Base-by-base conservation (phyloP, 1,284 basidiomycete species). In the Cutaneotrichosporon sp. region DNA sequence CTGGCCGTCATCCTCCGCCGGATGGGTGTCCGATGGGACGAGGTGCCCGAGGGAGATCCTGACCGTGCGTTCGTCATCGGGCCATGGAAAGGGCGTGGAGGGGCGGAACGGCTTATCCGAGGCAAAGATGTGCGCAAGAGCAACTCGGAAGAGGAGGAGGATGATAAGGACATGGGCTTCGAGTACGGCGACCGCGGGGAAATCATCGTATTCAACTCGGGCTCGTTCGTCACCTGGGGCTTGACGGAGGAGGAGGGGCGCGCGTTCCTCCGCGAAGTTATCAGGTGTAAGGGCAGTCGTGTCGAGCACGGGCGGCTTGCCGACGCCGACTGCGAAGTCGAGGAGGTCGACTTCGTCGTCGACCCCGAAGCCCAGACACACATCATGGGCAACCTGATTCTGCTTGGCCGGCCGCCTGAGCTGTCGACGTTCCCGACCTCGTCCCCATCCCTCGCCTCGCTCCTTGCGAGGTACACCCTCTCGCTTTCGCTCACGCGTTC, bases 151-250 rank as follows among this genome's bases (percentile, higher is more conserved):
- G 46, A 31, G 27, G 62, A 54, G 77, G 79, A 63, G 85, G 61
- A 59, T 26, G 62, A 63, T 9, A 54, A 59, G 17, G 62, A 67
- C 52, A 54, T 62, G 42, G 70, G 69, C 0, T 74, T 74, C 49
- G 67, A 64, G 17, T 76, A 80, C 48, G 84, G 83, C 3, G 77
- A 81, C 52, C 79, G 85, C 55, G 89, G 89, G n/a, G 90, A 93
- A 70, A 77, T 90, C 20, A 92, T 91, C 72, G 80, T 92, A 11
- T 93, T 93, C 68, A 80, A 80, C 27, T 88, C 87, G 60, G 90
- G 90, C 2, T 87, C 82, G 60, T 85, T 90, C 55, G 90, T 93
- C 4, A 88, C 84, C 58, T 93, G 90, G 90, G 89, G 89, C 7
- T 70, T 91, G 54, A 81, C 79, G n/a, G 87, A 91, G 71, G 79